Evolutionary conservation across 2,329 filamentous ascomycete species (phyloP).

Genomic region (Aspergillus aculeatus): DNA sequence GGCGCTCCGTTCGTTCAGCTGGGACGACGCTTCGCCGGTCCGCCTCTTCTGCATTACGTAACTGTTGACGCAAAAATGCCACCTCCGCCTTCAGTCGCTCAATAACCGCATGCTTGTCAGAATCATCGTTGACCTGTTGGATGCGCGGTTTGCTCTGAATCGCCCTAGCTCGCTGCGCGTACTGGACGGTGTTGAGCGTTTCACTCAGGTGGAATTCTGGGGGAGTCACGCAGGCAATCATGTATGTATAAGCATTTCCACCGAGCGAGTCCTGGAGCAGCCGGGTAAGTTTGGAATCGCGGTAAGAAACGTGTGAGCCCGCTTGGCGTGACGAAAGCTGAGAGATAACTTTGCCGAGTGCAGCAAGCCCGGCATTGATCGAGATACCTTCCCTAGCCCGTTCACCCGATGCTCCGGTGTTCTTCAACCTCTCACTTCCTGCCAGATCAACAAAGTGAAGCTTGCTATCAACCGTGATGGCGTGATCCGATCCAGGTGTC

Average conservation of each 20-base stretch:
- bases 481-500: constrained; percentile 61
- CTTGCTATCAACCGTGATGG: constrained; percentile 93
- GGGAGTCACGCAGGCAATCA: constrained; percentile 97
- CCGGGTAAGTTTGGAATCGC: constrained; percentile 94
- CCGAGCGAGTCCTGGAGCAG: constrained; percentile 94
- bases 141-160: constrained; percentile 98
- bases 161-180: constrained; percentile 89
- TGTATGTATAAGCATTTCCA: constrained; percentile 96
- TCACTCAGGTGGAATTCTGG: constrained; percentile 97
- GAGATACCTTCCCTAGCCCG: constrained; percentile 94
- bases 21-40: constrained; percentile 57
- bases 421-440: constrained; percentile 94
- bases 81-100: constrained; percentile 93
- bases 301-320: constrained; percentile 91
- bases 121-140: constrained; percentile 82
- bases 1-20: constrained; percentile 73
- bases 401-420: constrained; percentile 92
- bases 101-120: constrained; percentile 90
- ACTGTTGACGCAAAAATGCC: constrained; percentile 88
- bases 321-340: constrained; percentile 87
- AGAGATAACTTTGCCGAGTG: constrained; percentile 95
- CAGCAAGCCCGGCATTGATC: constrained; percentile 93
- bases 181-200: constrained; percentile 95
- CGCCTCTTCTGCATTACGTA: constrained; percentile 74
- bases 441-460: constrained; percentile 97